These are phyloP conservation scores for Isabelozyma rhagii DNA, from an alignment of 805 yeast genomes.

Conservation along the genomic window DNA sequence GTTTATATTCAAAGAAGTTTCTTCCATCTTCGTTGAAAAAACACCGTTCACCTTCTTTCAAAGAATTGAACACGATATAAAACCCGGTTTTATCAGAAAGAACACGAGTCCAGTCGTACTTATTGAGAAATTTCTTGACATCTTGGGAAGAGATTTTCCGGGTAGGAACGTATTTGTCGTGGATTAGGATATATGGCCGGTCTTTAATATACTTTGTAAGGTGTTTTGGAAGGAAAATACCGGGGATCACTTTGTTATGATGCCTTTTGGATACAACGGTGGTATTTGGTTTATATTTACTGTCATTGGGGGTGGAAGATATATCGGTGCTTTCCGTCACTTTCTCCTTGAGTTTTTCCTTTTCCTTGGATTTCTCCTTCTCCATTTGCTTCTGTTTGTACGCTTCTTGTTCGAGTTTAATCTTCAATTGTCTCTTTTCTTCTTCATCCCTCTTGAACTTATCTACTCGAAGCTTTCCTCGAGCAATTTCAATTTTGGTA, in stretches of 20 bases:
- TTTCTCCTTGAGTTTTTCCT: constrained; percentile 4
- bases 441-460: constrained; percentile 29
- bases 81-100: constrained; percentile 64
- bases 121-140: constrained; percentile 54
- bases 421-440: constrained; percentile 23
- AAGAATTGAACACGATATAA: constrained; percentile 63
- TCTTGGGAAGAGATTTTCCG: constrained; percentile 50
- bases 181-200: constrained; percentile 57
- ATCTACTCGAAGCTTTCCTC: constrained; percentile 20
- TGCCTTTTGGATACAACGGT: constrained; percentile 31
- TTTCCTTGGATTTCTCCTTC: constrained; percentile 1
- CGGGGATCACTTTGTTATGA: constrained; percentile 27
- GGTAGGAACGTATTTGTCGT: constrained; percentile 48
- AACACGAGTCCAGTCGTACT: constrained; percentile 65
- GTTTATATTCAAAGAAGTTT: constrained; percentile 42
- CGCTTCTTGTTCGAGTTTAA: constrained; percentile 6
- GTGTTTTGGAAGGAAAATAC: constrained; percentile 46
- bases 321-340: constrained; percentile 1
- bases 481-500: constrained; percentile 33
- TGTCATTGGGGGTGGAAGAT: background rate
- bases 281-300: constrained; percentile 26
- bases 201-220: constrained; percentile 48
- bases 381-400: constrained; percentile 7
- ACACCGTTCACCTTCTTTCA: constrained; percentile 57
- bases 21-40: constrained; percentile 60